phyloP scores from a whole-genome alignment of 1,284 basidiomycete species.

The Cutaneotrichosporon cavernicola region DNA sequence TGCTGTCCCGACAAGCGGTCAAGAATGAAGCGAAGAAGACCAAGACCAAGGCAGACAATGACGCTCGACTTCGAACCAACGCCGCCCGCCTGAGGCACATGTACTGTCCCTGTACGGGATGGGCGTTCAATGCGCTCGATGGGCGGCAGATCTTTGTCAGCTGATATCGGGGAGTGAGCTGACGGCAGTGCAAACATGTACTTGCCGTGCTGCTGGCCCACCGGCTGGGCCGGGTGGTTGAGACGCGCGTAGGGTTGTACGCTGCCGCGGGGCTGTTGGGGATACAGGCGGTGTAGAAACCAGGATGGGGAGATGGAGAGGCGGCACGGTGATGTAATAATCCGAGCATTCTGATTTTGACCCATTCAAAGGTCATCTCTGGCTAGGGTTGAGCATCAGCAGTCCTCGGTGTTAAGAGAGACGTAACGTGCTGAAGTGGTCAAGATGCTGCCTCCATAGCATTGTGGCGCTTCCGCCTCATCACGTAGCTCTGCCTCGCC shows the following conservation, averaged over 20 bases:
- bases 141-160: conserved; percentile 36
- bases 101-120: conserved; percentile 50
- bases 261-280: conserved; percentile 37
- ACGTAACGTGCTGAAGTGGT: too few relatives aligned
- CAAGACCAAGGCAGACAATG: not conserved
- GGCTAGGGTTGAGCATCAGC: too few relatives aligned
- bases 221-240: conserved; percentile 31
- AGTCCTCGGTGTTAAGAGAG: too few relatives aligned
- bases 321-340: not conserved
- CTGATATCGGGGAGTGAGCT: not conserved
- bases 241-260: conserved; percentile 29
- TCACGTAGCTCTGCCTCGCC: too few relatives aligned
- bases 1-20: not conserved
- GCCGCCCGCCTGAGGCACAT: conserved; percentile 18
- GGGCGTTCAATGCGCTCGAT: conserved; percentile 41
- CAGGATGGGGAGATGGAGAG: too few relatives aligned
- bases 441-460: too few relatives aligned
- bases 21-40: not conserved
- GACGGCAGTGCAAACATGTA: conserved; percentile 47
- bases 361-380: not conserved
- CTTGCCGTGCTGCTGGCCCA: conserved; percentile 41
- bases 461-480: too few relatives aligned
- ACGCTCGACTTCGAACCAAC: not conserved
- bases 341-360: not conserved
- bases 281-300: not conserved